Percentiles rank a stretch among this genome's conserved stretches.
Evolutionary conservation across 352 stramenopile genomes (phyloP).

Genomic region (Phytopythium cucurbitacearum): DNA sequence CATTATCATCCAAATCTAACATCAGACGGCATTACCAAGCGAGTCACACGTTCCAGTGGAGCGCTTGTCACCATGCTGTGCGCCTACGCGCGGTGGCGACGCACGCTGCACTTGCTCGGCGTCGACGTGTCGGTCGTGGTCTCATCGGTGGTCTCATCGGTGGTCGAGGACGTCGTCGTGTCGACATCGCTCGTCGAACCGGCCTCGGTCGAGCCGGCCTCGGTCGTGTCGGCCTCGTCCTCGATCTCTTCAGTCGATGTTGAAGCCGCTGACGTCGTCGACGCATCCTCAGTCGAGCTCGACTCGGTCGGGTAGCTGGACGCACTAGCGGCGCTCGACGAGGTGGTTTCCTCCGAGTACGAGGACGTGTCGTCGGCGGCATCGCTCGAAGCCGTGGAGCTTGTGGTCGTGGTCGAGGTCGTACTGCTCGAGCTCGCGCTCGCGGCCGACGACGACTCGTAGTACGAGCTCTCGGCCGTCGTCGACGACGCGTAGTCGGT

Average conservation of each 20-base stretch:
- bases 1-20: no score
- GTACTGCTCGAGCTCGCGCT: neutral
- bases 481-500: no score
- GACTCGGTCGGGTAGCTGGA: neutral
- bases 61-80: no score
- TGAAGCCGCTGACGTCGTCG: no score
- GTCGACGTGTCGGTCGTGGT: conserved; percentile 1
- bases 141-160: neutral
- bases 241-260: no score
- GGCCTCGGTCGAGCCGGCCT: neutral
- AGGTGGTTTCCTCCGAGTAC: neutral
- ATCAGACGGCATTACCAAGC: no score
- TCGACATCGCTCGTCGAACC: neutral
- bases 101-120: conserved; percentile 4
- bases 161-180: neutral
- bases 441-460: no score
- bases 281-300: neutral
- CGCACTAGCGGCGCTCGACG: neutral
- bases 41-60: no score
- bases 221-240: neutral
- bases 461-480: no score
- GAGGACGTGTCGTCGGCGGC: neutral
- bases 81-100: neutral
- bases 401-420: neutral
- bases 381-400: neutral